Base-by-base conservation (phyloP, 345 rosid genomes). In the Eucalyptus erythrocorys region DNA sequence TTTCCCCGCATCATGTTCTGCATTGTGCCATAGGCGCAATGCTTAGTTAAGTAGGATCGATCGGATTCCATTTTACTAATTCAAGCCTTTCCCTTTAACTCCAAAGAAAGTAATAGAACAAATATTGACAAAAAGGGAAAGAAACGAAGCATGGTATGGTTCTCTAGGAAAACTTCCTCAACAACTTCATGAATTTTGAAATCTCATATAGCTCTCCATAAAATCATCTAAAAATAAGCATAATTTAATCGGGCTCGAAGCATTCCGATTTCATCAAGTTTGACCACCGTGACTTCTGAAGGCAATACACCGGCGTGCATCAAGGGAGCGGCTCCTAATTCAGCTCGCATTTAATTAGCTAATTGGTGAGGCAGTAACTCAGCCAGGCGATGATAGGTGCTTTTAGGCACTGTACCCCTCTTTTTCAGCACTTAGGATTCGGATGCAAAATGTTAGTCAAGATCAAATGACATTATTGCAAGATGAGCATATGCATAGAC, bases 1-100 rank as follows among this genome's bases (percentile, higher is more conserved):
- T 10, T 3, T 0, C 47, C 5, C 3, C 2, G 9, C 82, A 21
- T 37, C 82, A 40, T 0, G 8, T 40, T 71, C 8, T 0, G 14
- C 82, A 37, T 76, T 21, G 27, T 37, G 82, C 47, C 7, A 37
- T 37, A 37, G 82, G 13, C 4, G 2, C 26, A 22, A 34, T 34
- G 81, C 47, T 37, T 24, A 76, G 27, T 76, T 76, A 37, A 76
- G 47, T 76, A 76, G 14, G 82, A 24, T 76, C 30, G 9, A 37
- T 37, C 10, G 82, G 82, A 76, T 76, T 76, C 3, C 0, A 76
- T 76, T 37, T 0, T 76, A 21, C 27, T 76, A 42, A 21, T 76
- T 76, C 47, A 21, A 76, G 47, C 12, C 26, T 76, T 76, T 40
- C 5, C 82, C 82, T 76, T 76, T 37, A 76, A 40, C 26, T 71